Evolutionary conservation across 2,329 filamentous ascomycete species (phyloP), one percentile per base, ranked within the genome.

Genomic region (Xylaria sp.): DNA sequence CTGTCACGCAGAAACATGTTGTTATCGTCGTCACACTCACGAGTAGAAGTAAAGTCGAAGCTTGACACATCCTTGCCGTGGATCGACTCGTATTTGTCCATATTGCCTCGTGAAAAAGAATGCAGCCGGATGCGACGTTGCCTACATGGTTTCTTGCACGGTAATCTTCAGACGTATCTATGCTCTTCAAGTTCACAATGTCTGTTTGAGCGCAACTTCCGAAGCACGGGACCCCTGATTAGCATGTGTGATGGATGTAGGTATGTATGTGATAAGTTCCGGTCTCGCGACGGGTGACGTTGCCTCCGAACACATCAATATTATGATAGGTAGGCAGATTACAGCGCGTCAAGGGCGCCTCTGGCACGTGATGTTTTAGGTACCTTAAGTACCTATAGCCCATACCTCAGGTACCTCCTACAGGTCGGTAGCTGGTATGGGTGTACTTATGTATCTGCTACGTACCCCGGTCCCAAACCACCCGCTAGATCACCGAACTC

Each of bases 61-160:
- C 86, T 90, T 61, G 87, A 85, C 68, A 86, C 80, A 71, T 90
- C 88, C 72, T 84, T 82, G 70, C 86, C 86, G 75, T 90, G 87
- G 66, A 88, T 81, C 53, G 83, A 79, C 76, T 87, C 83, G 75
- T 88, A 87, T 74, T 68, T 72, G 38, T 88, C 85, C 86, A 88
- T 89, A 49, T 56, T 64, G 53, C 38, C 36, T 61, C 7, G 36
- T 61, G 27, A 53, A 53, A 36, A 39, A 31, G 33, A 54, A 64
- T n/a, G 29, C 39, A 58, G 44, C 38, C 22, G 49, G 31, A 45
- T 11, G 29, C 31, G 29, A 9, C 39, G 45, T 38, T 51, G 42
- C 51, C 56, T 60, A 68, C 69, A 72, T 72, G 53, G 38, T 67
- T 44, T 39, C 25, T 61, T 50, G 22, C 27, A 42, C 15, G 22